Conservation (phyloP, 345 rosid species). For the Iberis pinnata region DNA sequence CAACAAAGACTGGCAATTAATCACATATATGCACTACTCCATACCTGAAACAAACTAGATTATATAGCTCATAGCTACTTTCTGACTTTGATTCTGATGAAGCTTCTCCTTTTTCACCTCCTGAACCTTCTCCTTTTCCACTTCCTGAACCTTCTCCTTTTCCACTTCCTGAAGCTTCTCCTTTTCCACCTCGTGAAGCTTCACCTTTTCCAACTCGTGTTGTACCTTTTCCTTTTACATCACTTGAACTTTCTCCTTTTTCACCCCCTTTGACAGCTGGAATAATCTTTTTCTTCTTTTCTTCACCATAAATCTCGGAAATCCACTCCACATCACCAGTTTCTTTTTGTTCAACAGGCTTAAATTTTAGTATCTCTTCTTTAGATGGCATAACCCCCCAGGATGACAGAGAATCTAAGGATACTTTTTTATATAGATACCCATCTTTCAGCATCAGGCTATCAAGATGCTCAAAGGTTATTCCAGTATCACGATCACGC, state of each 20-base stretch:
- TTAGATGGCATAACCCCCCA: slow-evolving; percentile 65
- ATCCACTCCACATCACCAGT: slow-evolving; percentile 80
- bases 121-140: slow-evolving; percentile 45
- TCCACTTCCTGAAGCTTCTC: too few relatives aligned
- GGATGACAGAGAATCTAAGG: slow-evolving; percentile 63
- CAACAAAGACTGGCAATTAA: slow-evolving; percentile 9
- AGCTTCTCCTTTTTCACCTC: slow-evolving; percentile 41
- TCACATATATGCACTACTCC: slow-evolving; percentile 19
- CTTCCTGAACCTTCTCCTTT: background rate
- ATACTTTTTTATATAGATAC: slow-evolving; percentile 65
- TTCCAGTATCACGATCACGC: slow-evolving; percentile 81
- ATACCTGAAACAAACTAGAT: slow-evolving; percentile 80
- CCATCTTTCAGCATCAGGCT: slow-evolving; percentile 88
- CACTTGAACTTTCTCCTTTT: slow-evolving; percentile 50
- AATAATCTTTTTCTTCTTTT: slow-evolving; percentile 44
- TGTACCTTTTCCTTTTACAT: slow-evolving; percentile 45
- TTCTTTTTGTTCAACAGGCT: slow-evolving; percentile 51
- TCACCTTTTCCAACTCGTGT: slow-evolving; percentile 37
- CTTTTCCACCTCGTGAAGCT: slow-evolving; percentile 27
- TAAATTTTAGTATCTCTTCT: slow-evolving; percentile 77
- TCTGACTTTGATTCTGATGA: slow-evolving; percentile 44
- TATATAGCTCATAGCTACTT: slow-evolving; percentile 45
- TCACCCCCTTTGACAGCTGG: slow-evolving; percentile 47
- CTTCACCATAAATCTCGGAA: slow-evolving; percentile 72
- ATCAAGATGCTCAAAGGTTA: slow-evolving; percentile 64